Evolutionary conservation across 208 protist genomes (phyloP).

Genomic region (Herpetomonas tarakana): DNA sequence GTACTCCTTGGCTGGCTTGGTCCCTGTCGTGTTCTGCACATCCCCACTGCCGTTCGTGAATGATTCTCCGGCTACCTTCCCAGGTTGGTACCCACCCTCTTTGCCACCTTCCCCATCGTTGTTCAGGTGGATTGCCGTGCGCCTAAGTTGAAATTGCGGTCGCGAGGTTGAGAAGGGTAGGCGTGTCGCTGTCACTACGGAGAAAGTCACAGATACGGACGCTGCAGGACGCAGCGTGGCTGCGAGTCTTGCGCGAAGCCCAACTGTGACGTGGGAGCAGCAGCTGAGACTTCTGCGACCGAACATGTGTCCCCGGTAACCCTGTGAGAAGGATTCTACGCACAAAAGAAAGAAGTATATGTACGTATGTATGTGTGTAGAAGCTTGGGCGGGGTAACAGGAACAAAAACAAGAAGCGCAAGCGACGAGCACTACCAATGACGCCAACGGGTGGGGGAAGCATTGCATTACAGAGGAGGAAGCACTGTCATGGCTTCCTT

Average conservation of each 20-base stretch:
- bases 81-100: too few relatives aligned
- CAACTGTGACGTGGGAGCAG: too few relatives aligned
- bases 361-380: slow-evolving; percentile 10
- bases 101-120: too few relatives aligned
- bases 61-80: too few relatives aligned
- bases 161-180: background rate
- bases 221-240: too few relatives aligned
- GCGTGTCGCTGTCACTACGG: background rate
- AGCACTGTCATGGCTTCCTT: background rate
- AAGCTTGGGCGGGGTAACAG: background rate
- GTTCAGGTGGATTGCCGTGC: too few relatives aligned
- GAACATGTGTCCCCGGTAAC: background rate
- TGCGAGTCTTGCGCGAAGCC: too few relatives aligned
- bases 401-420: too few relatives aligned
- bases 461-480: background rate
- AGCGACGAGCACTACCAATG: too few relatives aligned
- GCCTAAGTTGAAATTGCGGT: background rate
- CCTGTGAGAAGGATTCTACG: background rate
- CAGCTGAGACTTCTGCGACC: background rate
- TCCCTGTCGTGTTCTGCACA: background rate
- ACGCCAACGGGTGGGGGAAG: too few relatives aligned
- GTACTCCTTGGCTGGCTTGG: slow-evolving; percentile 15
- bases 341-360: background rate
- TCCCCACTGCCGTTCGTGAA: too few relatives aligned
- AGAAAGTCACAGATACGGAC: background rate